A percentile compares a stretch with the other conserved stretches of the same genome.
These are phyloP conservation scores for Aspergillus floridensis DNA, from an alignment of 2,329 filamentous ascomycete species.

Conservation along the genomic window DNA sequence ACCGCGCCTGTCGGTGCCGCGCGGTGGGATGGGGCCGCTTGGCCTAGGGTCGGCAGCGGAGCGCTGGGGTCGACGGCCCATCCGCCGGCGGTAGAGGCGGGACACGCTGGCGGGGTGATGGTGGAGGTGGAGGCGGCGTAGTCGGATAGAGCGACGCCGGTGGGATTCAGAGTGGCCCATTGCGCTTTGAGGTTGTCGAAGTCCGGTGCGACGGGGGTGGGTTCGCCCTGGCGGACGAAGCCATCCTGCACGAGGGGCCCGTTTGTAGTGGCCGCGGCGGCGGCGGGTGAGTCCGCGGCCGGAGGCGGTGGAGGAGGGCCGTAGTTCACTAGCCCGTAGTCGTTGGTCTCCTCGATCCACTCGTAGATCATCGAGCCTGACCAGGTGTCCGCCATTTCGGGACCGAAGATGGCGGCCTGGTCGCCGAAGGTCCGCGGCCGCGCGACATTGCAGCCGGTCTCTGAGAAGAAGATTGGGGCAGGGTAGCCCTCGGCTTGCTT, in stretches of 20 bases:
- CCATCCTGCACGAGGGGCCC: constrained; percentile 56
- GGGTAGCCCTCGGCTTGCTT: constrained; percentile 66
- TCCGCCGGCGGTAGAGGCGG: constrained; percentile 62
- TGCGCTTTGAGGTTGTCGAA: constrained; percentile 73
- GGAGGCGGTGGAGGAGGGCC: constrained; percentile 46
- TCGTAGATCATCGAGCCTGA: constrained; percentile 84
- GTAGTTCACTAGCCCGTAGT: constrained; percentile 79
- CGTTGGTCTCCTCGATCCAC: constrained; percentile 81
- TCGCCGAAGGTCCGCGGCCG: constrained; percentile 52
- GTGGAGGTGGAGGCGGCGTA: constrained; percentile 64
- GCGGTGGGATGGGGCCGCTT: constrained; percentile 32
- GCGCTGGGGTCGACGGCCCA: constrained; percentile 74
- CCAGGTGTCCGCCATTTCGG: constrained; percentile 66
- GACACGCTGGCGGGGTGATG: constrained; percentile 66
- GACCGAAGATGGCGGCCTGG: constrained; percentile 72
- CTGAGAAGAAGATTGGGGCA: constrained; percentile 86
- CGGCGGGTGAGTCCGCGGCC: constrained; percentile 52
- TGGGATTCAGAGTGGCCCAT: constrained; percentile 71
- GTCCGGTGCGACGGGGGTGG: constrained; percentile 70
- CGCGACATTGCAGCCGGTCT: constrained; percentile 73
- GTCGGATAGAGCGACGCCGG: constrained; percentile 62
- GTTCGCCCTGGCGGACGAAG: constrained; percentile 68
- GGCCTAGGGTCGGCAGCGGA: constrained; percentile 66
- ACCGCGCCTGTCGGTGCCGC: not conserved
- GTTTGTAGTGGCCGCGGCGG: constrained; percentile 48